phyloP scores from a whole-genome alignment of 768 basidiomycete species.

The Podaxis carcinomalis region DNA sequence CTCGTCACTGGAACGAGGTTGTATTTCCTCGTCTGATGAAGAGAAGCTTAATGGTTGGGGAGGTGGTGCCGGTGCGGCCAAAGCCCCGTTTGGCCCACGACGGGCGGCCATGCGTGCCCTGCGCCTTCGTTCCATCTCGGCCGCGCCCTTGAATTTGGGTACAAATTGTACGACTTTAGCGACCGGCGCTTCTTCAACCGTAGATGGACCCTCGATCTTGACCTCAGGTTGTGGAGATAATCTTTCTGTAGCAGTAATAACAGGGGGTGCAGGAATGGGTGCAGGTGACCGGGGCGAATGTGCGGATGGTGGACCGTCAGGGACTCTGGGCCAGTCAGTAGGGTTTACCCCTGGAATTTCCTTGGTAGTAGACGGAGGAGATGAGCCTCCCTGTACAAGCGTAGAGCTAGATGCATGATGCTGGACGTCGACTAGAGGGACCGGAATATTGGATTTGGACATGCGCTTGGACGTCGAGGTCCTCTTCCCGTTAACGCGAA shows the following conservation, averaged over 20 bases:
- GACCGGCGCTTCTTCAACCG: constrained; percentile 39
- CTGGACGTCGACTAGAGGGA: constrained; percentile 24
- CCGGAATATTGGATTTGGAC: constrained; percentile 28
- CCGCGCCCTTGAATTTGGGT: constrained; percentile 77
- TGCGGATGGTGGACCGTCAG: constrained; percentile 14
- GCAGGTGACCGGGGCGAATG: background rate
- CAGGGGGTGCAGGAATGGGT: background rate
- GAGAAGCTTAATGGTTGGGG: constrained; percentile 32
- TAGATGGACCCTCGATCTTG: constrained; percentile 36
- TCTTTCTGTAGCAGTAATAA: constrained; percentile 11
- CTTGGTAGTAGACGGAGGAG: constrained; percentile 22
- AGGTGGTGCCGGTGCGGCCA: constrained; percentile 26
- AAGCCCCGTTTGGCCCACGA: constrained; percentile 33
- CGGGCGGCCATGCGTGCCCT: constrained; percentile 64
- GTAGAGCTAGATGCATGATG: constrained; percentile 22
- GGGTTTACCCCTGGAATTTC: constrained; percentile 22
- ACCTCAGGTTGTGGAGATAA: constrained; percentile 31
- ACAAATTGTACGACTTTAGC: constrained; percentile 57
- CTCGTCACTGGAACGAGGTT: constrained; percentile 41
- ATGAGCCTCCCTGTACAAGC: constrained; percentile 21
- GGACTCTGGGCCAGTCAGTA: constrained; percentile 27
- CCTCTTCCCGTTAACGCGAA: constrained; percentile 70
- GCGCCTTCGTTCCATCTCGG: constrained; percentile 81
- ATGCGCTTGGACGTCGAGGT: constrained; percentile 48
- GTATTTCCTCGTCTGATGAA: constrained; percentile 55